phyloP scores from a whole-genome alignment of 768 basidiomycete genomes.

The Kwoniella sp. region DNA sequence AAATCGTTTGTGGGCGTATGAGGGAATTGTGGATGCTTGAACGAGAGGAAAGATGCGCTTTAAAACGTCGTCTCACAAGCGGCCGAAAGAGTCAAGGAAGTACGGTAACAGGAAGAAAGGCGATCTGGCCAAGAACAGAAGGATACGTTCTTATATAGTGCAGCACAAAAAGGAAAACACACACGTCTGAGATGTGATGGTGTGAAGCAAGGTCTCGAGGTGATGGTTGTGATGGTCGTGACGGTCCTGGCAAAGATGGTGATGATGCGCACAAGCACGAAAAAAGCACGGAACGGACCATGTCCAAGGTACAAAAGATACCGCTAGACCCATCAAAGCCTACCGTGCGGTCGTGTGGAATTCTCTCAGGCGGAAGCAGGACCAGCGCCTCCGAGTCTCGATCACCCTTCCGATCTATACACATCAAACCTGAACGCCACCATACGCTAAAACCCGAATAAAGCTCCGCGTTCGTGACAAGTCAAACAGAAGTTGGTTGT shows the following conservation, averaged over 20 bases:
- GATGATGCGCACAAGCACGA: background rate
- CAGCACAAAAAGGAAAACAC: too few relatives aligned
- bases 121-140: too few relatives aligned
- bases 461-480: too few relatives aligned
- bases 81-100: too few relatives aligned
- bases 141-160: too few relatives aligned
- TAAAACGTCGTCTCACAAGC: too few relatives aligned
- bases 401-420: background rate
- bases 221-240: background rate
- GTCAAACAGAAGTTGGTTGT: background rate
- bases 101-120: too few relatives aligned
- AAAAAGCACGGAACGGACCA: background rate
- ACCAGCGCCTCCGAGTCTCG: background rate
- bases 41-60: too few relatives aligned
- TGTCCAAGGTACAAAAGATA: background rate
- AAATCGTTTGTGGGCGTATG: background rate
- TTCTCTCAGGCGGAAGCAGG: too few relatives aligned
- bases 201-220: background rate
- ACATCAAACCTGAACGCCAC: slow-evolving; percentile 1
- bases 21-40: too few relatives aligned
- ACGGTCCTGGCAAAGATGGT: background rate
- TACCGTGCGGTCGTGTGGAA: background rate
- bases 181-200: background rate
- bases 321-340: too few relatives aligned
- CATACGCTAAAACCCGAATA: background rate